Conservation (phyloP, 495 filamentous ascomycete species). For the Aspergillus egyptiacus region DNA sequence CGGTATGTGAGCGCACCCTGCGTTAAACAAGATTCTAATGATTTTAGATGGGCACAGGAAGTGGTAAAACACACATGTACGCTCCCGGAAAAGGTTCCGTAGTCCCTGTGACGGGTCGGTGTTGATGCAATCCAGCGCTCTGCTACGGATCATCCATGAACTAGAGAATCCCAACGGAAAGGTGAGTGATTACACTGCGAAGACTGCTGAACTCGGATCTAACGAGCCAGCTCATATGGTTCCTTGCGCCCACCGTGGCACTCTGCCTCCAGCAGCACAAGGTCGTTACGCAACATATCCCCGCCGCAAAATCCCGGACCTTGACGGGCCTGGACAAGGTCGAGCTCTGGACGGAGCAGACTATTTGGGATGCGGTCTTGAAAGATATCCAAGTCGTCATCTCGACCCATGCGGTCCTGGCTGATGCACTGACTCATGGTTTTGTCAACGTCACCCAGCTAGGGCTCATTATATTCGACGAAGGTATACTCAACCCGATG, state of each 20-base stretch:
- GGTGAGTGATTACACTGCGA: constrained; percentile 51
- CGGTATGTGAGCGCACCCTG: constrained; percentile 44
- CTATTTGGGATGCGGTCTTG: constrained; percentile 68
- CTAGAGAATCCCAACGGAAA: constrained; percentile 54
- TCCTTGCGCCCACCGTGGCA: constrained; percentile 71
- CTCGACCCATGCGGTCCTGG: constrained; percentile 70
- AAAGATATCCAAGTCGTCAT: constrained; percentile 64
- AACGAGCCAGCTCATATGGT: constrained; percentile 66
- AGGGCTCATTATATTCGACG: constrained; percentile 77
- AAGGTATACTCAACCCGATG: constrained; percentile 50
- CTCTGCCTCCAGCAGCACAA: constrained; percentile 68
- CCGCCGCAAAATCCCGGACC: constrained; percentile 54
- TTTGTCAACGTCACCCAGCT: constrained; percentile 67
- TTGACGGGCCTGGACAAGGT: constrained; percentile 65
- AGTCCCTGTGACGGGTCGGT: not conserved
- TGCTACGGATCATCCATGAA: constrained; percentile 69
- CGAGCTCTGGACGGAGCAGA: constrained; percentile 67
- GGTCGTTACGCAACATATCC: constrained; percentile 57
- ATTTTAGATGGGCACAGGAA: constrained; percentile 82
- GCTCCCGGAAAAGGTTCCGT: constrained; percentile 18
- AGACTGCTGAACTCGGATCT: no score
- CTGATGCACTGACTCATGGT: constrained; percentile 73
- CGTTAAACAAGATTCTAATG: not conserved
- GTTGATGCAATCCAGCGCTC: constrained; percentile 44
- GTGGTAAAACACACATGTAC: constrained; percentile 89